A percentile compares a stretch with the other conserved stretches of the same genome.
Evolutionary conservation across 2,329 filamentous ascomycete genomes (phyloP).

Genomic region (Phyllosticta ampelicida): DNA sequence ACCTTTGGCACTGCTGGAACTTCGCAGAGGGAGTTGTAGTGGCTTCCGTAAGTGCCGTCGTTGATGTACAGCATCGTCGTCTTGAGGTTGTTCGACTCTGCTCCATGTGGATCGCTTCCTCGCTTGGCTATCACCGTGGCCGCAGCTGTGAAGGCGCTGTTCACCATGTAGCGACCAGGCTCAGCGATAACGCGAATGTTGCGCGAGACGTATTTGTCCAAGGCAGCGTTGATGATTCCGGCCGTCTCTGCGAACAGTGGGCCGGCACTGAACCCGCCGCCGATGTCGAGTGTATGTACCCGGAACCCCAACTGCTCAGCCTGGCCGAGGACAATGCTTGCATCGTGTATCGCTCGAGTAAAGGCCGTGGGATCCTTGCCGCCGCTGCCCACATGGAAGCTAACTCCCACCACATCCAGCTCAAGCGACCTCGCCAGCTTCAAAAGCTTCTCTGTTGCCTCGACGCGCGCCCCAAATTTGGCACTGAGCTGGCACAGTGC

Average conservation of each 20-base stretch:
- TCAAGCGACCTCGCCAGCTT: conserved; percentile 62
- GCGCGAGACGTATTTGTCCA: conserved; percentile 70
- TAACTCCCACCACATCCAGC: conserved; percentile 80
- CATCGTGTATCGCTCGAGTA: conserved; percentile 73
- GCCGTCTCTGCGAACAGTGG: conserved; percentile 40
- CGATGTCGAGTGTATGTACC: conserved; percentile 76
- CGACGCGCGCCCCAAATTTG: conserved; percentile 84
- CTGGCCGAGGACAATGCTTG: conserved; percentile 71
- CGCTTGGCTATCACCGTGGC: conserved; percentile 88
- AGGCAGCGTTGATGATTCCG: conserved; percentile 42
- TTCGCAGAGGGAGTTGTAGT: conserved; percentile 94
- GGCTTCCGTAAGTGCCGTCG: conserved; percentile 90
- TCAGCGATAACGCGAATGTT: conserved; percentile 76
- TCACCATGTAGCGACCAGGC: conserved; percentile 85
- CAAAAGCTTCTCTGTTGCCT: conserved; percentile 62
- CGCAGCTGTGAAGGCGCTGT: conserved; percentile 77
- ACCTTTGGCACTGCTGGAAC: conserved; percentile 75
- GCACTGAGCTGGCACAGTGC: conserved; percentile 83
- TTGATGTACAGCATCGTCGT: conserved; percentile 93
- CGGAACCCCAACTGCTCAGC: conserved; percentile 60
- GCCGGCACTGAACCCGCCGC: conserved; percentile 81
- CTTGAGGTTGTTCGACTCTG: conserved; percentile 42
- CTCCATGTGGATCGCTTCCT: conserved; percentile 57
- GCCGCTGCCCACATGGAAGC: conserved; percentile 89
- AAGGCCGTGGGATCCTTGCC: conserved; percentile 82